phyloP scores from a whole-genome alignment of 805 yeast species.

The Brettanomyces sp. region DNA sequence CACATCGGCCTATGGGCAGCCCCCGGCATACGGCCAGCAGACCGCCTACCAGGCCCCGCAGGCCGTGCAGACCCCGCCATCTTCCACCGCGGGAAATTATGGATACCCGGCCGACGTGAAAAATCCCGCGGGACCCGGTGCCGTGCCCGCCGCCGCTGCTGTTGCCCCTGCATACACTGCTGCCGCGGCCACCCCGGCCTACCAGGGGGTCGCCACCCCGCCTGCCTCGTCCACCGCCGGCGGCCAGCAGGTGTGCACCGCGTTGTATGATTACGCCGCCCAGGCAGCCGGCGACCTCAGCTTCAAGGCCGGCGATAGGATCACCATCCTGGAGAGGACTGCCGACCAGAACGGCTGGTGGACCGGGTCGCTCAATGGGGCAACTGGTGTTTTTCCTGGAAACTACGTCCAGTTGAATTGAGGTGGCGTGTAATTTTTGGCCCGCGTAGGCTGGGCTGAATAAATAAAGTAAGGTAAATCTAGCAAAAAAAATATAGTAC shows the following conservation, averaged over 20 bases:
- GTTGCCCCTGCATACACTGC: slow-evolving; percentile 17
- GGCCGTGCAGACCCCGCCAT: slow-evolving; percentile 4
- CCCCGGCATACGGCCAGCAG: slow-evolving; percentile 16
- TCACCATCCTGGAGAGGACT: slow-evolving; percentile 75
- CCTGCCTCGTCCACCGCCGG: slow-evolving; percentile 28
- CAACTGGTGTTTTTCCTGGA: slow-evolving; percentile 90
- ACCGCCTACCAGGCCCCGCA: slow-evolving; percentile 17
- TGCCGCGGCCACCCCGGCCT: slow-evolving; percentile 17
- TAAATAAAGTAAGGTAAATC: no score
- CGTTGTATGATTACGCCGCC: slow-evolving; percentile 84
- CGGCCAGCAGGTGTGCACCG: slow-evolving; percentile 63
- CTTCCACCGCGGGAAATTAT: slow-evolving; percentile 25
- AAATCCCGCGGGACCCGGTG: slow-evolving; percentile 5
- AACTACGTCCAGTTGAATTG: slow-evolving; percentile 77
- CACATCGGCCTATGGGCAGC: slow-evolving; percentile 28
- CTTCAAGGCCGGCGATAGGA: slow-evolving; percentile 80
- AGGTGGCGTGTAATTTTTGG: not conserved
- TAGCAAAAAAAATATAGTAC: no score
- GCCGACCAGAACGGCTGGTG: slow-evolving; percentile 93
- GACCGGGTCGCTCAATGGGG: slow-evolving; percentile 85
- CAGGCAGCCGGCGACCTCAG: slow-evolving; percentile 89
- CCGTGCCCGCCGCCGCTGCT: slow-evolving; percentile 1
- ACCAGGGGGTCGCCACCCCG: slow-evolving; percentile 26
- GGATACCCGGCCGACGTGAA: slow-evolving; percentile 18
- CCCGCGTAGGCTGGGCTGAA: not conserved